Base-by-base conservation (phyloP, 140 eudicot species). In the Cichorium intybus region DNA sequence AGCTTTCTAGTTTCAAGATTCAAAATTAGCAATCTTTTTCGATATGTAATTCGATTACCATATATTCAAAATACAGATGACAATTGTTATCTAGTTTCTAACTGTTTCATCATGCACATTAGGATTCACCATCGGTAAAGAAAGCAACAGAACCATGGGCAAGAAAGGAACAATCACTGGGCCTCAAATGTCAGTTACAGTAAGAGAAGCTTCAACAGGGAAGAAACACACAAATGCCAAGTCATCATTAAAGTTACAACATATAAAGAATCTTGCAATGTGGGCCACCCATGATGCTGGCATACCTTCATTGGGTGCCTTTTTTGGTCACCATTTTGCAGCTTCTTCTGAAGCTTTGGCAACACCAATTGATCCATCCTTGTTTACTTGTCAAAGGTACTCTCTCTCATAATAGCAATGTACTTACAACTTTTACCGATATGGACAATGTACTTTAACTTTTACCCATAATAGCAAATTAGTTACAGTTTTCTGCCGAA, bases 341-440 rank as follows among this genome's bases (percentile, higher is more conserved):
- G 85, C 90, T 62, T 55, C 82, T 47, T 71, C 79, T 4, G 95
- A 88, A 67, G 84, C 84, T 22, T 41, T 86, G 60, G 90, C 81
- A 23, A n/a, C 76, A 2, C 86, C 87, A 9, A 75, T 75, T 64
- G 95, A 88, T 35, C 88, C 82, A 4, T 66, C 97, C 5, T 24
- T 84, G 49, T 85, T 93, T 65, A 61, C 77, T 67, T 93, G 97
- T 64, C 83, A 88, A 67, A 86, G 99, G 99, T 77, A 47, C 14
- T 61, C 63, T 45, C 62, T 34, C 34, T 45, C 51, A 14, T 1
- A 39, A 39, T 35, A 35, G 43, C 46, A 37, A 37, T 0, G 5
- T 37, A 37, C n/a, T 37, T 37, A 4, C 46, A 2, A 1, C 10
- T 35, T 35, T 35, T 35, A 7, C 3, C 14, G 2, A 35, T 9